Evolutionary conservation across 1,284 basidiomycete species (phyloP).

Genomic region (Papiliotrema nemorosa): DNA sequence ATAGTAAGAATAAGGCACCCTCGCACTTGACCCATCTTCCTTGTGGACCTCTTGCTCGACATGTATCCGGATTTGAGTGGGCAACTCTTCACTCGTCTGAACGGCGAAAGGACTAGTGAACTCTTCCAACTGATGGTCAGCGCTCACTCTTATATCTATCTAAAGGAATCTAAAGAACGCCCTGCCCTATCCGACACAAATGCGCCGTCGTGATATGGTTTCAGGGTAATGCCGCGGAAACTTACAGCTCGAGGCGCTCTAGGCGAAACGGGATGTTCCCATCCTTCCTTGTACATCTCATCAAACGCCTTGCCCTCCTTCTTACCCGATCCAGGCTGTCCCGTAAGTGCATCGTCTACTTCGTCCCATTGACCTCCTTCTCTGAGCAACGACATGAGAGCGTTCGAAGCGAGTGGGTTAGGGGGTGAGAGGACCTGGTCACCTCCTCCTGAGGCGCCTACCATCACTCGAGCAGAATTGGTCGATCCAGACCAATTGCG

Average conservation of each 20-base stretch:
- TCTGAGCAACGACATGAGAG: constrained; percentile 30
- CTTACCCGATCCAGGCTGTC: too few species aligned
- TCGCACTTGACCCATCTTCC: neutral
- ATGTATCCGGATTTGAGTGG: neutral
- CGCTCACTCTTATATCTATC: too few species aligned
- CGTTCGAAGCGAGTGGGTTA: constrained; percentile 15
- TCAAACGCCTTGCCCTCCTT: too few species aligned
- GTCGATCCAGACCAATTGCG: constrained; percentile 11
- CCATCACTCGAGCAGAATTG: constrained; percentile 18
- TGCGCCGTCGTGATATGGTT: too few species aligned
- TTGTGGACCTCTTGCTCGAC: neutral
- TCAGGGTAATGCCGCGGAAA: too few species aligned
- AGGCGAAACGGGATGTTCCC: too few species aligned
- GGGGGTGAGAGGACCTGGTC: neutral
- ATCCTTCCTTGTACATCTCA: neutral
- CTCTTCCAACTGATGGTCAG: neutral
- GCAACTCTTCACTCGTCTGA: neutral
- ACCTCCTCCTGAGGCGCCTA: constrained; percentile 8
- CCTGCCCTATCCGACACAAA: too few species aligned
- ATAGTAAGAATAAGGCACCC: too few species aligned
- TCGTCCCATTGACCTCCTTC: constrained; percentile 36
- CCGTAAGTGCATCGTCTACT: constrained; percentile 17
- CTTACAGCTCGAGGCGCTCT: too few species aligned
- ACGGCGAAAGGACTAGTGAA: neutral
- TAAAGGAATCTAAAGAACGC: too few species aligned